phyloP scores from a whole-genome alignment of 345 rosid genomes.

The Salix suchowensis region DNA sequence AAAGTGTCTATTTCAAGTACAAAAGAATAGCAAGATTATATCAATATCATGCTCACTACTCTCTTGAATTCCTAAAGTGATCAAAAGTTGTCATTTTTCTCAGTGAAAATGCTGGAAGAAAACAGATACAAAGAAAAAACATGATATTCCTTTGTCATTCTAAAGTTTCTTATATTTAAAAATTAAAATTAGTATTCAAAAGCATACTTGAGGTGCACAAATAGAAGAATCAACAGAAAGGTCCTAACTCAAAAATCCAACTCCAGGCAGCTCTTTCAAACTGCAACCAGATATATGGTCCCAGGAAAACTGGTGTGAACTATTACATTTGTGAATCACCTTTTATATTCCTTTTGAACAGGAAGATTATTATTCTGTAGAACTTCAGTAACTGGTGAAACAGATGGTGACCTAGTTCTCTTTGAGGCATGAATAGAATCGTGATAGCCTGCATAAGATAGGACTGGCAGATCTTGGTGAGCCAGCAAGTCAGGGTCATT shows the following conservation, averaged over 20 bases:
- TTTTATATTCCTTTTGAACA: constrained; percentile 37
- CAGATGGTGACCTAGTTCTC: constrained; percentile 39
- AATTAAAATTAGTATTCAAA: not conserved
- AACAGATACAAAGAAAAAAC: no score
- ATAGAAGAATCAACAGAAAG: not conserved
- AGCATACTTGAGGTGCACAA: not conserved
- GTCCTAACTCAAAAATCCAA: not conserved
- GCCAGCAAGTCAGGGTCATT: constrained; percentile 22
- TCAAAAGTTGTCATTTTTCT: not conserved
- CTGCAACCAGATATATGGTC: not conserved
- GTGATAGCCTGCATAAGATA: constrained; percentile 26
- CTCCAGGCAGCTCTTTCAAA: not conserved
- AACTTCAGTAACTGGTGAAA: constrained; percentile 27
- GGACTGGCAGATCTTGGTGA: constrained; percentile 33
- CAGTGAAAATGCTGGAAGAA: no score
- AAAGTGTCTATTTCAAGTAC: not conserved
- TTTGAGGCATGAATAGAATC: constrained; percentile 39
- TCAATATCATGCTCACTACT: not conserved
- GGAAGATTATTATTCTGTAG: constrained; percentile 26
- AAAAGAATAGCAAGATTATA: not conserved
- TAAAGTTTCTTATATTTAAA: no score
- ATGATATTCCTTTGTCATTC: no score
- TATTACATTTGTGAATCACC: constrained; percentile 29
- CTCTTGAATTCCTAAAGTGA: not conserved
- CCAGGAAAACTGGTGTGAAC: not conserved